Percentiles rank a stretch among this genome's conserved stretches.
Conservation (phyloP, 495 filamentous ascomycete genomes). For the Hypoxylon fuscum region DNA sequence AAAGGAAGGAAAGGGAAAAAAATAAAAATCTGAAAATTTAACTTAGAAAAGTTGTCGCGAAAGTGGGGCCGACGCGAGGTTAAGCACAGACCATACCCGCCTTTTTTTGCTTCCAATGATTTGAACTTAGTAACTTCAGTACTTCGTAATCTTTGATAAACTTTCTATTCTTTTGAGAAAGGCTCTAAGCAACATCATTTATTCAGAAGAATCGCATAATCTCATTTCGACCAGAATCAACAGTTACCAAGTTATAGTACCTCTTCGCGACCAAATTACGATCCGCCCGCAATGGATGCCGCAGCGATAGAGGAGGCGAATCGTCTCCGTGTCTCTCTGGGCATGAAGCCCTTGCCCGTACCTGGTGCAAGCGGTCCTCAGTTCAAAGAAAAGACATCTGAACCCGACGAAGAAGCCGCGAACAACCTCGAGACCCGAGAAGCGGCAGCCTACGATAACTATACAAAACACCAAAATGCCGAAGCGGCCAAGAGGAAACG, state of each 20-base stretch:
- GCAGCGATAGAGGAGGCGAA: constrained; percentile 94
- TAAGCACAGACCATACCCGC: constrained; percentile 16
- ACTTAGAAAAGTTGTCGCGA: constrained; percentile 13
- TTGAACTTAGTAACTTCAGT: background rate
- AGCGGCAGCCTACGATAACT: constrained; percentile 75
- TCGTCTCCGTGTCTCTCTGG: constrained; percentile 86
- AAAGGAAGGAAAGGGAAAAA: constrained; percentile 53
- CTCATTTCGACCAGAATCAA: background rate
- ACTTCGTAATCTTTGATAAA: background rate
- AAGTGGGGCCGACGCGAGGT: constrained; percentile 18
- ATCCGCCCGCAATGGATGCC: constrained; percentile 73
- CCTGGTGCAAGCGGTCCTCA: constrained; percentile 65
- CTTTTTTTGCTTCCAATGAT: background rate
- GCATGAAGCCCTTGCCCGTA: constrained; percentile 89
- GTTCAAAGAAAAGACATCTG: constrained; percentile 43
- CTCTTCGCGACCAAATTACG: background rate
- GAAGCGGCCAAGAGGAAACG: constrained; percentile 75
- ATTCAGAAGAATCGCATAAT: constrained; percentile 1
- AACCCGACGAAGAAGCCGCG: constrained; percentile 63
- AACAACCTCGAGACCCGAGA: constrained; percentile 85
- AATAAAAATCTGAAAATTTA: constrained; percentile 40
- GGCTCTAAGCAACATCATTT: no score
- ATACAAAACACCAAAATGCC: constrained; percentile 61
- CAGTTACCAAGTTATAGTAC: background rate
- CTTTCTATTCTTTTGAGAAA: no score